Base-by-base conservation (phyloP, 768 basidiomycete genomes). In the Lactarius deliciosus region DNA sequence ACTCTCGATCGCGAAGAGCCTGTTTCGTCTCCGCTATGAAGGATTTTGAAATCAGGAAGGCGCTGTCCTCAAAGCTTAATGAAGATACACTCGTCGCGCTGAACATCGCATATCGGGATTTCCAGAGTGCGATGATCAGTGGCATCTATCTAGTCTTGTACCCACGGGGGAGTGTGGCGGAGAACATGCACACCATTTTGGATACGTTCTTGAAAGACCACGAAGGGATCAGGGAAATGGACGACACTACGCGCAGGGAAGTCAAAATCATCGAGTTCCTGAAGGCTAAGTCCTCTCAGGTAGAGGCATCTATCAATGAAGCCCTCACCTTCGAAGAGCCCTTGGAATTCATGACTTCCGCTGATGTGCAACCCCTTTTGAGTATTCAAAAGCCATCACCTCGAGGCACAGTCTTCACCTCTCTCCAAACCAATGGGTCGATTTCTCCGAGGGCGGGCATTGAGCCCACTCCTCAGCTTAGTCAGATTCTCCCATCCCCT, bases 21-120 rank as follows among this genome's bases (percentile, higher is more conserved):
- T 97, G 94, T 75, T 96, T 96, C 72, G 92, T 96, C 68, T 92
- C 92, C 15, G 92, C 94, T 5, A 85, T 92, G 71, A 88, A 87
- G 73, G 94, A 96, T 75, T 95, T 91, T 73, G 82, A 87, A 70
- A 86, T 94, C 67, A 86, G 92, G 59, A 83, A 85, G 65, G 83
- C 81, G 4, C 92, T 92, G 74, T 80, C 87, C 66, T 81, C 86
- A 65, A 77, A 79, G 30, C 81, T 86, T 64, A 81, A 86, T 0
- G 83, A 83, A 71, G 89, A 89, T 73, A 84, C 83, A 16, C 84
- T 83, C 28, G 85, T 85, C 71, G 88, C 89, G 57, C 81, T 92
- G 34, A 86, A 91, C 72, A 92, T 90, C 69, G 90, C 89, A 8
- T 94, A 93, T 73, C 81, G 92, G 64, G 92, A 93, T 72, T 94